These are phyloP conservation scores for Daldinia childiae DNA, from an alignment of 495 filamentous ascomycete species.

Conservation along the genomic window DNA sequence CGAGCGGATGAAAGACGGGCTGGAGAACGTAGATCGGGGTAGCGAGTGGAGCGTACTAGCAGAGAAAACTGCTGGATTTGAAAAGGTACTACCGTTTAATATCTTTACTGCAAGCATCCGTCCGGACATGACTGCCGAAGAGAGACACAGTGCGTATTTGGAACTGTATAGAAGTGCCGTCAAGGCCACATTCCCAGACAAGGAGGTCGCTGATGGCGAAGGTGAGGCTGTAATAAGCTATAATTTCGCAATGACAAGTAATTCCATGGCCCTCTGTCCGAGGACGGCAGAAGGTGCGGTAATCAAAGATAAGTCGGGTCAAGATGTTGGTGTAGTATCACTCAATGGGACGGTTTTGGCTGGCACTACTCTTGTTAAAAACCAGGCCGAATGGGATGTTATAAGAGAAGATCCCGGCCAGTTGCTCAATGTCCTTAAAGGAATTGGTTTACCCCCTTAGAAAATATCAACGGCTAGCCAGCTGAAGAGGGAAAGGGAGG, in stretches of 20 bases:
- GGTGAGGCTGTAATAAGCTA: slow-evolving; percentile 73
- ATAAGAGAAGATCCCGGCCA: slow-evolving; percentile 60
- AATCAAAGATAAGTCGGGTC: slow-evolving; percentile 49
- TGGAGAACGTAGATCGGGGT: slow-evolving; percentile 42
- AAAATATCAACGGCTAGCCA: not conserved
- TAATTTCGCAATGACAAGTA: slow-evolving; percentile 79
- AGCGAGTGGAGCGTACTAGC: slow-evolving; percentile 63
- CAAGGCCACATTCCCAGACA: slow-evolving; percentile 38
- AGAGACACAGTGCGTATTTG: slow-evolving; percentile 47
- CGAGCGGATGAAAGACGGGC: slow-evolving; percentile 67
- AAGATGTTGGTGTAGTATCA: slow-evolving; percentile 65
- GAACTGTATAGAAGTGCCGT: slow-evolving; percentile 65
- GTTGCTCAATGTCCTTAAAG: slow-evolving; percentile 64
- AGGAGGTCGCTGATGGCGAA: slow-evolving; percentile 31
- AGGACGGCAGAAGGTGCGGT: slow-evolving; percentile 58
- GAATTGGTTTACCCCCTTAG: slow-evolving; percentile 66
- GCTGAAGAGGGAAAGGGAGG: not conserved
- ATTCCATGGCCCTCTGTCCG: slow-evolving; percentile 74
- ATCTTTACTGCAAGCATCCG: slow-evolving; percentile 42
- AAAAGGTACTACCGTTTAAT: slow-evolving; percentile 43
- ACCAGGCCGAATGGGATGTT: slow-evolving; percentile 72
- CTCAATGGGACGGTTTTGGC: slow-evolving; percentile 83
- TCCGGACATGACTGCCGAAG: slow-evolving; percentile 43
- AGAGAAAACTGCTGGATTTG: slow-evolving; percentile 49
- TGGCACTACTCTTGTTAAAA: slow-evolving; percentile 85